Evolutionary conservation across 345 rosid species (phyloP), one percentile per base, ranked within the genome.

Genomic region (Eucalyptus melliodora): DNA sequence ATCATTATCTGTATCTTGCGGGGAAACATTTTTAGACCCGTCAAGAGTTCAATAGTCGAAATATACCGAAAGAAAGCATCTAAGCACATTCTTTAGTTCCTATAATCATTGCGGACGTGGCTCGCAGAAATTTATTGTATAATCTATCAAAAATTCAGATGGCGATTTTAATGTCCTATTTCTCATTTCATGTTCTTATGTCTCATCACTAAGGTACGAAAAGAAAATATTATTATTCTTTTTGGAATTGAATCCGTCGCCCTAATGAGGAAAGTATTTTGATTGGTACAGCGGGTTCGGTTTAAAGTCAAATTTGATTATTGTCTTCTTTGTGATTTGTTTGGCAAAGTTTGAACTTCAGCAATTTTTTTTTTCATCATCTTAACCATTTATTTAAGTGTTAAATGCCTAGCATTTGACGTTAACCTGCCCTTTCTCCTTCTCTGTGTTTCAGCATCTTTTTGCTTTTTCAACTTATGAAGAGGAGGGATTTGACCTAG

Each of bases 251-350:
- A 23, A 37, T 10, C 44, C 1, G 0, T 17, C 4, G 5, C 27
- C 11, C 26, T 21, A 19, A 37, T 19, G 5, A 37, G 8, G 4
- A 72, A 72, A 37, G 15, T 9, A 37, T 5, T 72, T 72, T 37
- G 82, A 37, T 72, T 2, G 26, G 27, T 56, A 9, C 1, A 24
- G 1, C 1, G 5, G 1, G 11, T 56, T 23, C 1, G 3, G 24
- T 53, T 53, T 53, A 56, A 56, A 56, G 62, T 56, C 62, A 56
- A 56, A 56, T 56, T 24, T 24, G 13, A 56, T 56, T 23, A 56
- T 23, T 56, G 62, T 24, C 62, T 56, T 56, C 27, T 56, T 56
- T 24, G 30, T 24, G 26, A 56, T 56, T 56, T 56, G 62, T 56
- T 56, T 24, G 62, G 30, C 3, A 3, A 23, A 56, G 62, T 56